Percentiles rank a stretch among this genome's conserved stretches.
phyloP scores from a whole-genome alignment of 1,139 yeast genomes.

The Lipomyces yarrowii region DNA sequence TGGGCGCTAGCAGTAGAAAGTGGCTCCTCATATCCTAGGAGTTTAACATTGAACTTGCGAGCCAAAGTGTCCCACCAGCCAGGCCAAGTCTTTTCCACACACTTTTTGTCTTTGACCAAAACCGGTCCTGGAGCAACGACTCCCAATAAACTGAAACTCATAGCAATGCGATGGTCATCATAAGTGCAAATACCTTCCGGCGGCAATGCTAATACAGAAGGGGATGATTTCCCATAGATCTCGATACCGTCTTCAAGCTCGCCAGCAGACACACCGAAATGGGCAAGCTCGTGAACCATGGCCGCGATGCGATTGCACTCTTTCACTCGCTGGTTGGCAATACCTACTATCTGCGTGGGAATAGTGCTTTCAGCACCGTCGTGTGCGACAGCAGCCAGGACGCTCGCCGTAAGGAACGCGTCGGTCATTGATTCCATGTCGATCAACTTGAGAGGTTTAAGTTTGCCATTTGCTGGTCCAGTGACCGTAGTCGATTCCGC shows the following conservation, averaged over 20 bases:
- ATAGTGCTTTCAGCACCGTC: conserved; percentile 42
- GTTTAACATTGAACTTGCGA: conserved; percentile 60
- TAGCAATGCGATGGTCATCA: conserved; percentile 98
- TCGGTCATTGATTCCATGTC: conserved; percentile 99
- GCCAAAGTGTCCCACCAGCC: conserved; percentile 98
- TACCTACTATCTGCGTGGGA: conserved; percentile 84
- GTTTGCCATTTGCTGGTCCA: conserved; percentile 74
- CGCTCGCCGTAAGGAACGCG: conserved; percentile 95
- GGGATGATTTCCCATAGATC: conserved; percentile 61
- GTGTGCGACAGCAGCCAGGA: conserved; percentile 86
- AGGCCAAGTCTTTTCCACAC: conserved; percentile 99
- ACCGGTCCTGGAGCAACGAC: conserved; percentile 57
- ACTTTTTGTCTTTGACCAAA: conserved; percentile 78
- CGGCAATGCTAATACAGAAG: conserved; percentile 51
- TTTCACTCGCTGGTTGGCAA: conserved; percentile 96
- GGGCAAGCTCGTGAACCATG: conserved; percentile 83
- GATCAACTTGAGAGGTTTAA: conserved; percentile 70
- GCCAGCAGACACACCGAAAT: conserved; percentile 74
- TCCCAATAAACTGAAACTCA: conserved; percentile 91
- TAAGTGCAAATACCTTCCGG: conserved; percentile 66
- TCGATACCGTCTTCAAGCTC: conserved; percentile 93
- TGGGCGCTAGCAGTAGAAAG: conserved; percentile 19
- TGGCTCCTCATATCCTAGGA: conserved; percentile 68
- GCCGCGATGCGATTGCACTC: conserved; percentile 97
- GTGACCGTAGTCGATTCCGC: conserved; percentile 85